phyloP scores from a whole-genome alignment of 2,329 filamentous ascomycete genomes.

The Helotiales sp. region DNA sequence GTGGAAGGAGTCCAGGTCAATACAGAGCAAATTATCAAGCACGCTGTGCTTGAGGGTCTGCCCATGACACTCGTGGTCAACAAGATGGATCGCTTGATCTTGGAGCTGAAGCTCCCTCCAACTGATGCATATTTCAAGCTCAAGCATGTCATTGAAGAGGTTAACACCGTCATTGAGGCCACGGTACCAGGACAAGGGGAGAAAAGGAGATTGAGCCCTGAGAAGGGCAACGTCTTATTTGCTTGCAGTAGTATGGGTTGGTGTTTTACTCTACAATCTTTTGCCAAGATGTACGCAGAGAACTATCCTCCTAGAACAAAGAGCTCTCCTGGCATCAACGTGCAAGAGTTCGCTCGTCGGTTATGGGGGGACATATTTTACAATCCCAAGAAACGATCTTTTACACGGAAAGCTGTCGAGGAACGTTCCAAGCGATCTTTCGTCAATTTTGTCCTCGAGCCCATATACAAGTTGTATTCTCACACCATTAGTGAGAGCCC shows the following conservation, averaged over 20 bases:
- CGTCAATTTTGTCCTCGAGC: constrained; percentile 91
- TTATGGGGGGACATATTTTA: constrained; percentile 98
- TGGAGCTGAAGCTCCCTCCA: constrained; percentile 91
- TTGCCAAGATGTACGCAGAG: constrained; percentile 94
- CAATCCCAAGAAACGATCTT: constrained; percentile 86
- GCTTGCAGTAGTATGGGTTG: constrained; percentile 91
- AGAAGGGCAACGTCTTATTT: constrained; percentile 98
- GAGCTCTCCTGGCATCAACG: constrained; percentile 63
- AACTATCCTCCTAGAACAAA: constrained; percentile 56
- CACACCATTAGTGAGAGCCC: constrained; percentile 92
- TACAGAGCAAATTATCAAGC: constrained; percentile 95
- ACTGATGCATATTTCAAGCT: constrained; percentile 98
- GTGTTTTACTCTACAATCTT: constrained; percentile 94
- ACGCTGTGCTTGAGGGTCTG: constrained; percentile 86
- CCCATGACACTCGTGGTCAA: constrained; percentile 91
- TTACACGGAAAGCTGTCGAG: constrained; percentile 84
- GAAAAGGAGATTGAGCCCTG: constrained; percentile 80
- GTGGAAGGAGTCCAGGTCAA: constrained; percentile 99
- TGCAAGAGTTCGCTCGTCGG: constrained; percentile 77
- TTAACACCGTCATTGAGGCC: constrained; percentile 93
- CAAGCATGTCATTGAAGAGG: constrained; percentile 97
- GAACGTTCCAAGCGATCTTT: constrained; percentile 82
- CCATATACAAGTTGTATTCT: constrained; percentile 96
- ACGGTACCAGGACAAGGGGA: constrained; percentile 80
- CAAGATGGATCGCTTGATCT: constrained; percentile 93